These are phyloP conservation scores for Metroxylon sagu DNA, from an alignment of 176 grass and related monocot species.

Conservation along the genomic window DNA sequence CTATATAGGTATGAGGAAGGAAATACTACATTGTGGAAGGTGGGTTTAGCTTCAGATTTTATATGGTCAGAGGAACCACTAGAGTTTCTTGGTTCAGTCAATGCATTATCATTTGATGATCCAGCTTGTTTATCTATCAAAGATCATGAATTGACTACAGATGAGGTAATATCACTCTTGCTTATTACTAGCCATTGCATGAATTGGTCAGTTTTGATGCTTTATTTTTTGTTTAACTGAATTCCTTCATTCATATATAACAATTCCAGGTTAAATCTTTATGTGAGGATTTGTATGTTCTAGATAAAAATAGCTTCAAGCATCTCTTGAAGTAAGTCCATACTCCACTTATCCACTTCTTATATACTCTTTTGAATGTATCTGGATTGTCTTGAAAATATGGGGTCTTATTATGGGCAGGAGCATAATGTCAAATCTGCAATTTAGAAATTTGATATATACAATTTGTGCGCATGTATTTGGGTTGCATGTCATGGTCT, in stretches of 20 bases:
- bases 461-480: no score
- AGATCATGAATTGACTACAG: conserved; percentile 82
- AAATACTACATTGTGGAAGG: conserved; percentile 64
- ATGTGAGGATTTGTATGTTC: conserved; percentile 74
- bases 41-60: conserved; percentile 70
- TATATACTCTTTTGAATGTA: not conserved
- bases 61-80: conserved; percentile 77
- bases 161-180: conserved; percentile 45
- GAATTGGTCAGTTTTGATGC: no score
- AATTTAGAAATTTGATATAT: no score
- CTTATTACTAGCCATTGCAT: no score
- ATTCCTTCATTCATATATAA: conserved; percentile 14
- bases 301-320: conserved; percentile 98
- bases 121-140: conserved; percentile 59
- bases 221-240: no score
- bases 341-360: conserved; percentile 1
- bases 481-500: no score
- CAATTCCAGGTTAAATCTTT: conserved; percentile 44
- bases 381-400: no score
- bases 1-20: conserved; percentile 79
- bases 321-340: conserved; percentile 76
- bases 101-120: conserved; percentile 75
- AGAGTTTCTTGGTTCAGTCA: conserved; percentile 81
- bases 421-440: no score
- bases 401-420: no score